Evolutionary conservation across 306 rosid genomes (phyloP), one percentile per base, ranked within the genome.

Genomic region (Sophora flavescens): DNA sequence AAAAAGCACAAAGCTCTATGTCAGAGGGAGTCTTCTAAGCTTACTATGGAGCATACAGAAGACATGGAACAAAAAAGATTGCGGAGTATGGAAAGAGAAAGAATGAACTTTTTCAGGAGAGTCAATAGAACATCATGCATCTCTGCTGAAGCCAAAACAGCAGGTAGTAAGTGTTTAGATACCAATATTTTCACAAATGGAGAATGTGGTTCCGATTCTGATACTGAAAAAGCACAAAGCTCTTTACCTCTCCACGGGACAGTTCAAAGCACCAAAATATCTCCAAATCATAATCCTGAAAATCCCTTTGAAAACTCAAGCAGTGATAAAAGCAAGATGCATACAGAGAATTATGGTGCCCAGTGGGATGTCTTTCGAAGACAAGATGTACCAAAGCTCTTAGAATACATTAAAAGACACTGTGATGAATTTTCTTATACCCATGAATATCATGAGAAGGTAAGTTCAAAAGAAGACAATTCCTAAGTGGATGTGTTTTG

Each of bases 341-440:
- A 62, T 5, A 26, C 80, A 4, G 75, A 63, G 79, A 74, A 78
- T 70, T 80, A 82, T 69, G 76, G 88, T 70, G 93, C 93, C 16
- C 91, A 79, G 65, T 96, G 99, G 99, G 99, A 96, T 78, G 88
- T 96, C 48, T 96, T 92, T 67, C 93, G 98, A 44, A 87, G 93
- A 75, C 93, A 92, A 88, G 99, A 96, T 80, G 98, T 88, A 80
- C 92, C 96, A 2, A 92, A 84, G 83, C 96, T 96, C 77, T 63
- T 85, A 61, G 96, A 92, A 79, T 96, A 96, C 86, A 93, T 96
- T 35, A 83, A 79, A 78, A 86, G 80, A 76, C 93, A 92, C 80
- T 72, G 84, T 15, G 78, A 80, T 82, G 91, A 89, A 81, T 83
- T 89, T 56, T 18, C 86, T 41, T 61, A 32, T 84, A 48, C 76